These are phyloP conservation scores for Scenedesmus sp. DNA, from an alignment of 163 green algal species.

Conservation along the genomic window DNA sequence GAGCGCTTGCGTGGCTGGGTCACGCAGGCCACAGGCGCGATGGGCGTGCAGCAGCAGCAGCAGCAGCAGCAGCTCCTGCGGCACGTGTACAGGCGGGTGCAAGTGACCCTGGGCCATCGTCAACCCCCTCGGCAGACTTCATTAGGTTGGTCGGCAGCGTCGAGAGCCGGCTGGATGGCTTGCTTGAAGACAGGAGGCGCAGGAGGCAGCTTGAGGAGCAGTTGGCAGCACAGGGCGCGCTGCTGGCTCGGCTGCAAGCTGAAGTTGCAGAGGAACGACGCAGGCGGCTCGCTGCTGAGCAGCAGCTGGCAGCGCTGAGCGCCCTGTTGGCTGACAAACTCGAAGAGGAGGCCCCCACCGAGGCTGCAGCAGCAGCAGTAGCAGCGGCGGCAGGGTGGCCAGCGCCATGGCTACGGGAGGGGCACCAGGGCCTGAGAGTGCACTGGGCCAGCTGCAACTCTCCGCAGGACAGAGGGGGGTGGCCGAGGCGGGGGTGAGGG, in stretches of 20 bases:
- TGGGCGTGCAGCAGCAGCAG: background rate
- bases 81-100: background rate
- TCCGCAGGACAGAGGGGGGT: background rate
- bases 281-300: slow-evolving; percentile 9
- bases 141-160: slow-evolving; percentile 12
- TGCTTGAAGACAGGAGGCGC: slow-evolving; percentile 36
- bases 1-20: background rate
- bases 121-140: background rate
- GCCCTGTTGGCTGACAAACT: slow-evolving; percentile 25
- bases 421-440: background rate
- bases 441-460: background rate
- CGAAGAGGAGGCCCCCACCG: background rate
- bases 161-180: slow-evolving; percentile 32
- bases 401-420: background rate
- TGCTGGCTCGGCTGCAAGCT: slow-evolving; percentile 7
- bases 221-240: background rate
- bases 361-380: background rate
- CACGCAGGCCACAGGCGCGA: background rate
- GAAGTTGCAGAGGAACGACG: slow-evolving; percentile 27
- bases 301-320: slow-evolving; percentile 27
- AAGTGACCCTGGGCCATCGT: background rate
- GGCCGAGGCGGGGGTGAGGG: background rate
- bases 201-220: slow-evolving; percentile 39
- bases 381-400: background rate
- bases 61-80: background rate